phyloP scores from a whole-genome alignment of 345 rosid genomes.

The Pistacia vera region DNA sequence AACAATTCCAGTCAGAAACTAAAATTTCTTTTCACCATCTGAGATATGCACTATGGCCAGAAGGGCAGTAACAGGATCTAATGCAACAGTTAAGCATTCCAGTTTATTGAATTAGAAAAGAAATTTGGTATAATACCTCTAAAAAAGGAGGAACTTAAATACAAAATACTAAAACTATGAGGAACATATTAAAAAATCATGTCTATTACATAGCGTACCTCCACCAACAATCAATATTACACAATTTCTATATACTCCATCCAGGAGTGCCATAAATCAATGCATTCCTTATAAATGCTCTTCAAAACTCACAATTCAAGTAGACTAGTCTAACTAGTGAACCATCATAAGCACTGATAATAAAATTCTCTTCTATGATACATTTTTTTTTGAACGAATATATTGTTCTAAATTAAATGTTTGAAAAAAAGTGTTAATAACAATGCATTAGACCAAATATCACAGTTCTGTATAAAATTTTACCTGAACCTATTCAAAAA shows the following conservation, averaged over 20 bases:
- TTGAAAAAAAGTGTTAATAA: no score
- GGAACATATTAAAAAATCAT: background rate
- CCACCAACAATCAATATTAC: background rate
- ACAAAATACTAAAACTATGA: background rate
- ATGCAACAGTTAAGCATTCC: background rate
- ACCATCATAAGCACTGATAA: background rate
- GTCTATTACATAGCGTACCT: background rate
- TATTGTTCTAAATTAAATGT: no score
- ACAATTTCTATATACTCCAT: background rate
- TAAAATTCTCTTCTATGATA: background rate
- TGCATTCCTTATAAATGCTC: background rate
- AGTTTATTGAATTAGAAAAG: background rate
- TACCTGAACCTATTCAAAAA: background rate
- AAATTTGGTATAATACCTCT: background rate
- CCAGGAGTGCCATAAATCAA: background rate
- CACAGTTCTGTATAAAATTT: background rate
- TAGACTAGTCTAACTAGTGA: background rate
- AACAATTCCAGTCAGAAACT: background rate
- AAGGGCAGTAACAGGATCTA: background rate
- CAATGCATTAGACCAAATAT: background rate
- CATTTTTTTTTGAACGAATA: background rate
- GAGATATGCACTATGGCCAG: background rate
- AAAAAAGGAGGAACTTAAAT: background rate
- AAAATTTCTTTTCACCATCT: constrained; percentile 1
- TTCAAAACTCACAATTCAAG: background rate